Base-by-base conservation (phyloP, 2,329 filamentous ascomycete genomes). In the Cercospora brassicicola region DNA sequence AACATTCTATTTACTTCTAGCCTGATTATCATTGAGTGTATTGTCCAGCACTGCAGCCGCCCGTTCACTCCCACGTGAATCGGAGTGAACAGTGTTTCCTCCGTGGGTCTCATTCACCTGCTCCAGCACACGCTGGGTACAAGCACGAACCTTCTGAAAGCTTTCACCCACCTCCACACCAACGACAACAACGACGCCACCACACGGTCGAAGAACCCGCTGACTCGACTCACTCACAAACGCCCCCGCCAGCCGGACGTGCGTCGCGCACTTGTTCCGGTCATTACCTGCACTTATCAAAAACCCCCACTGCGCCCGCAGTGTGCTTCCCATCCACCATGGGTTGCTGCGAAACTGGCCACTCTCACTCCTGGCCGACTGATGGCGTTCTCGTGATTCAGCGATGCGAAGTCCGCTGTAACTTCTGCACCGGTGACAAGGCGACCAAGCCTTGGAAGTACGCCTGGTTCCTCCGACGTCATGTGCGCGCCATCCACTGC, bases 381-480 rank as follows among this genome's bases (percentile, higher is more conserved):
- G 55, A 62, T 15, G 75, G 75, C 57, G 64, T 33, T 2, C 67
- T 77, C 20, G 66, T 72, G 53, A 75, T 77, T 48, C 65, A 75
- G 62, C 68, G 68, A 28, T 77, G 75, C 53, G 75, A 77, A 64
- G 62, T 64, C 7, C 68, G 68, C 31, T 77, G 75, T 67, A 67
- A 67, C 60, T 77, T 73, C 62, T 77, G 75, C 66, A 57, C 60
- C 3, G 67, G 64, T 2, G 65, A 39, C 13, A 66, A 39, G n/a
- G 11, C 62, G 0, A 57, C 70, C 15, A 71, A 72, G 48, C 48
- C 67, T 15, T 76, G 73, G 71, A 74, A 74, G 53, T 74, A 70
- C 39, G 72, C 74, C 4, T 76, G 75, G 75, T 76, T 73, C 60
- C 56, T 76, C 31, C 73, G 75, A n/a, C 69, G 74, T 26, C 75